phyloP scores from a whole-genome alignment of 345 rosid genomes.

The Camelina laxa region DNA sequence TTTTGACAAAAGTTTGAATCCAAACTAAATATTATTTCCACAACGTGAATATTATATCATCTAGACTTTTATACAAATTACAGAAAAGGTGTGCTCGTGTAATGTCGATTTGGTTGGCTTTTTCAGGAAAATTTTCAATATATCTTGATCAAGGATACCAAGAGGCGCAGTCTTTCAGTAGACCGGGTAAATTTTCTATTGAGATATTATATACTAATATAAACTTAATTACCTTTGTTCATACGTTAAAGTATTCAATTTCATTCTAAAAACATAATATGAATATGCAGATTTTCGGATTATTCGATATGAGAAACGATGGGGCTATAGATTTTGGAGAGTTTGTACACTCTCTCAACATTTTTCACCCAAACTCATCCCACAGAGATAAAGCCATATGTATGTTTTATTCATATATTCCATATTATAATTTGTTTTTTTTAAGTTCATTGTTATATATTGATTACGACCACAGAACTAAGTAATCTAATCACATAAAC shows the following conservation, averaged over 20 bases:
- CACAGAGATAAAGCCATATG: slow-evolving; percentile 59
- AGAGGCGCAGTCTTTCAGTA: slow-evolving; percentile 52
- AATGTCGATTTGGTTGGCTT: background rate
- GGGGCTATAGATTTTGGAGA: slow-evolving; percentile 76
- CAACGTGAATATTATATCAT: background rate
- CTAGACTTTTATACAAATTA: background rate
- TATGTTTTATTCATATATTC: slow-evolving; percentile 30
- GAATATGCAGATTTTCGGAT: slow-evolving; percentile 58
- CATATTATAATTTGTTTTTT: background rate
- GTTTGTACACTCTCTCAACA: slow-evolving; percentile 65
- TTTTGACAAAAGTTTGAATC: slow-evolving; percentile 64
- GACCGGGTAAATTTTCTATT: slow-evolving; percentile 54
- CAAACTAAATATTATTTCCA: background rate
- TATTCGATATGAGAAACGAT: slow-evolving; percentile 64
- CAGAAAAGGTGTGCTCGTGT: background rate
- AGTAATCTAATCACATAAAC: slow-evolving; percentile 11
- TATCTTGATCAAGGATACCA: slow-evolving; percentile 55
- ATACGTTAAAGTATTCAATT: background rate
- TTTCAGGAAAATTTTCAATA: slow-evolving; percentile 62
- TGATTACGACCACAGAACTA: no score
- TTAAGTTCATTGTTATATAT: background rate
- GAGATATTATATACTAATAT: background rate
- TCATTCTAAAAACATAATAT: background rate
- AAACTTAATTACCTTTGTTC: background rate
- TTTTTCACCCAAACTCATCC: slow-evolving; percentile 70